Percentiles rank a stretch among this genome's conserved stretches.
phyloP scores from a whole-genome alignment of 768 basidiomycete species.

The Rhodosporidiobolus sp. region DNA sequence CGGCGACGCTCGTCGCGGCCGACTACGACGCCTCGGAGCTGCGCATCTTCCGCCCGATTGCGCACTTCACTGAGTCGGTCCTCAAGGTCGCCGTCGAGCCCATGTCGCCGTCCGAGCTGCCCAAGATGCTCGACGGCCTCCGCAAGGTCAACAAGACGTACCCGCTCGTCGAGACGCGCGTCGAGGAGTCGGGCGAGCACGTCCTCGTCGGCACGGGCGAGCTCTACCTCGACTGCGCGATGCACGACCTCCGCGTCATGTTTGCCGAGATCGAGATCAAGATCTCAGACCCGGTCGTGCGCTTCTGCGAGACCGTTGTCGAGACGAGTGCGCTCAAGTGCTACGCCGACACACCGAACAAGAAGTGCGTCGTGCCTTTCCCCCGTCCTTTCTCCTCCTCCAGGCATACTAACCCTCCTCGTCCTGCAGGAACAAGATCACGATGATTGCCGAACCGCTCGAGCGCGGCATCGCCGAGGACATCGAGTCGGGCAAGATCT shows the following conservation, averaged over 20 bases:
- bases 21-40: constrained; percentile 71
- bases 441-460: constrained; percentile 97
- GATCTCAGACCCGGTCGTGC: constrained; percentile 96
- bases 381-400: background rate
- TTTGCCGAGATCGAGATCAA: constrained; percentile 99
- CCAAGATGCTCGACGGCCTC: constrained; percentile 96
- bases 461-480: constrained; percentile 95
- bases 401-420: background rate
- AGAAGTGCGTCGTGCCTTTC: constrained; percentile 64
- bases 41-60: constrained; percentile 91
- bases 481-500: constrained; percentile 85
- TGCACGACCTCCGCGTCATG: constrained; percentile 87
- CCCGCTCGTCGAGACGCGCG: constrained; percentile 87
- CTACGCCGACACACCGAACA: constrained; percentile 98
- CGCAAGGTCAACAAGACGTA: constrained; percentile 98
- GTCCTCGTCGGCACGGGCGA: constrained; percentile 96
- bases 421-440: constrained; percentile 78
- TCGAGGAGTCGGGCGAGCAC: constrained; percentile 97
- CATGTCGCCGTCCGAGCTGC: constrained; percentile 92
- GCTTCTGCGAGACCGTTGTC: constrained; percentile 95
- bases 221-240: constrained; percentile 89
- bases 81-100: constrained; percentile 98
- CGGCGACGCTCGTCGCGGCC: constrained; percentile 74
- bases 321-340: constrained; percentile 98
- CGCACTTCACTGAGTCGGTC: constrained; percentile 94